Conservation (phyloP, 805 yeast species). For the Cyberlindnera mrakii region DNA sequence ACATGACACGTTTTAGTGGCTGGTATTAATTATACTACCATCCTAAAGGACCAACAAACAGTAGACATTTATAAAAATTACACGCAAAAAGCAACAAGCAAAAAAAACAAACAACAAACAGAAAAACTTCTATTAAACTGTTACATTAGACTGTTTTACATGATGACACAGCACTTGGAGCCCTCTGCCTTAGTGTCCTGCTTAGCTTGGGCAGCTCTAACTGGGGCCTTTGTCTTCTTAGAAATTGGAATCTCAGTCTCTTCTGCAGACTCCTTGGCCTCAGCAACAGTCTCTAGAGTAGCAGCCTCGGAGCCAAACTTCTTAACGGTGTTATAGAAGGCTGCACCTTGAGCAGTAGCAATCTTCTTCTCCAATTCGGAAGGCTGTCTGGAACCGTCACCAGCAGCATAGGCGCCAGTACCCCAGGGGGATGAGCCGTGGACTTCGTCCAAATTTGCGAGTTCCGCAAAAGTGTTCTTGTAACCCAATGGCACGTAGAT, state of each 20-base stretch:
- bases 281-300: slow-evolving; percentile 4
- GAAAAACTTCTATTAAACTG: too few relatives aligned
- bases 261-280: slow-evolving; percentile 4
- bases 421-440: slow-evolving; percentile 89
- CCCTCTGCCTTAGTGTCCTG: slow-evolving; percentile 20
- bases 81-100: too few relatives aligned
- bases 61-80: too few relatives aligned
- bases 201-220: slow-evolving; percentile 16
- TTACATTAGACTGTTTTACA: slow-evolving; percentile 16
- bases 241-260: slow-evolving; percentile 2
- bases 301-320: slow-evolving; percentile 22
- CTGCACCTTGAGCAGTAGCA: slow-evolving; percentile 61
- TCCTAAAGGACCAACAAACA: too few relatives aligned
- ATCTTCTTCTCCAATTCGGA: slow-evolving; percentile 55
- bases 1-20: not conserved
- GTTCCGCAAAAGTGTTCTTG: slow-evolving; percentile 44
- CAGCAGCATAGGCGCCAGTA: slow-evolving; percentile 71
- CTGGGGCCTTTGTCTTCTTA: slow-evolving; percentile 6
- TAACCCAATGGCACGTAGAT: slow-evolving; percentile 74
- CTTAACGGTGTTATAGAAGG: slow-evolving; percentile 44
- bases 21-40: too few relatives aligned
- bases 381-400: slow-evolving; percentile 70
- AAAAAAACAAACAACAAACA: too few relatives aligned
- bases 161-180: slow-evolving; percentile 26
- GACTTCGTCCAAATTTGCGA: slow-evolving; percentile 53